These are phyloP conservation scores for Diaporthe vexans DNA, from an alignment of 2,329 filamentous ascomycete species.

Conservation along the genomic window DNA sequence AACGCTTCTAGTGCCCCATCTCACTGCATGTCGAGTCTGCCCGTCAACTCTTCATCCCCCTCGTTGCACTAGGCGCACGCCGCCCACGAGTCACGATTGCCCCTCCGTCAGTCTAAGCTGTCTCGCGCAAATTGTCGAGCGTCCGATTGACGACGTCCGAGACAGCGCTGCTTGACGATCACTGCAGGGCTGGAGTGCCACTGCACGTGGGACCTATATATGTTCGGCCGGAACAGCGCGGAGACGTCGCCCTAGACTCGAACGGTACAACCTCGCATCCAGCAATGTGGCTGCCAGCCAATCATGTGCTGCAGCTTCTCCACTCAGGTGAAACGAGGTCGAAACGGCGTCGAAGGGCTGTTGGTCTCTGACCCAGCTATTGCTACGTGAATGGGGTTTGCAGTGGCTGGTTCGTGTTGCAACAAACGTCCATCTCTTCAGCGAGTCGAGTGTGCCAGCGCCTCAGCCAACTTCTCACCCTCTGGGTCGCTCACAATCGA, in stretches of 20 bases:
- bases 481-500: neutral
- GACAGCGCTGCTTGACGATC: conserved; percentile 26
- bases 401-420: neutral
- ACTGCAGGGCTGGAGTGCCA: conserved; percentile 27
- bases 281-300: neutral
- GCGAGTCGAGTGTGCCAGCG: neutral
- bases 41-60: conserved; percentile 2
- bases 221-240: conserved; percentile 18
- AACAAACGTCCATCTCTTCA: neutral
- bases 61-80: neutral
- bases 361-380: conserved; percentile 5
- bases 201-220: conserved; percentile 29
- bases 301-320: conserved; percentile 11
- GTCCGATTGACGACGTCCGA: conserved; percentile 25
- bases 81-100: conserved; percentile 20
- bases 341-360: conserved; percentile 13
- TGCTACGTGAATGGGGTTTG: conserved; percentile 12
- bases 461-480: neutral
- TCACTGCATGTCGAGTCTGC: conserved; percentile 16
- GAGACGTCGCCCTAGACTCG: neutral
- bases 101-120: conserved; percentile 6
- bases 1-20: conserved; percentile 18
- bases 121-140: conserved; percentile 22
- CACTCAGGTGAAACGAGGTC: conserved; percentile 24
- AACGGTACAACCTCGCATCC: neutral